Evolutionary conservation across 2,329 filamentous ascomycete species (phyloP).

Genomic region (Periconia sp.): DNA sequence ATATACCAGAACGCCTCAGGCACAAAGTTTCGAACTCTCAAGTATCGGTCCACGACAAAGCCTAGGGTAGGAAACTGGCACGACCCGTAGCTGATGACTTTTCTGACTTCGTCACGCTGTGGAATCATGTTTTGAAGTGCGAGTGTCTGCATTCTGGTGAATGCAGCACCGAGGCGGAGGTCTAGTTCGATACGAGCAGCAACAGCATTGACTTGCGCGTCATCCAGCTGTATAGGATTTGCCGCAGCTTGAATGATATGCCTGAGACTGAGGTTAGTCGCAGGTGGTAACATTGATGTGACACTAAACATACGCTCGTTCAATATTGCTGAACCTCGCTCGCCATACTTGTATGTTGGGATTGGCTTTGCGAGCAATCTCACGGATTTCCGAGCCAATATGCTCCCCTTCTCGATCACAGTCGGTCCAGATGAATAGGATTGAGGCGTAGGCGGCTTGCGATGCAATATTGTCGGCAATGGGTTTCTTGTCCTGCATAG

Average conservation of each 20-base stretch:
- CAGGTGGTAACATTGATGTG: neutral
- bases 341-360: slow-evolving; percentile 74
- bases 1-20: slow-evolving; percentile 93
- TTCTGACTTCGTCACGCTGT: slow-evolving; percentile 60
- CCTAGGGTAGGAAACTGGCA: slow-evolving; percentile 97
- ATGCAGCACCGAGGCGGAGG: slow-evolving; percentile 84
- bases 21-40: slow-evolving; percentile 89
- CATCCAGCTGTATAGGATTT: slow-evolving; percentile 75
- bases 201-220: slow-evolving; percentile 84
- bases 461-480: slow-evolving; percentile 84
- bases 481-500: slow-evolving; percentile 69
- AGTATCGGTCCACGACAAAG: slow-evolving; percentile 95
- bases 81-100: slow-evolving; percentile 83
- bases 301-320: slow-evolving; percentile 70
- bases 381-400: slow-evolving; percentile 87
- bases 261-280: slow-evolving; percentile 46
- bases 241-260: slow-evolving; percentile 85
- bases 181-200: slow-evolving; percentile 89
- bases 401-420: slow-evolving; percentile 97
- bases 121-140: slow-evolving; percentile 72
- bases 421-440: slow-evolving; percentile 97
- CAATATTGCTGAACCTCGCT: slow-evolving; percentile 93
- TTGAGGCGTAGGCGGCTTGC: slow-evolving; percentile 71
- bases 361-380: slow-evolving; percentile 76
- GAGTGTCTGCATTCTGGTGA: slow-evolving; percentile 84